Evolutionary conservation across 352 stramenopile species (phyloP).

Genomic region (Globisporangium splendens): DNA sequence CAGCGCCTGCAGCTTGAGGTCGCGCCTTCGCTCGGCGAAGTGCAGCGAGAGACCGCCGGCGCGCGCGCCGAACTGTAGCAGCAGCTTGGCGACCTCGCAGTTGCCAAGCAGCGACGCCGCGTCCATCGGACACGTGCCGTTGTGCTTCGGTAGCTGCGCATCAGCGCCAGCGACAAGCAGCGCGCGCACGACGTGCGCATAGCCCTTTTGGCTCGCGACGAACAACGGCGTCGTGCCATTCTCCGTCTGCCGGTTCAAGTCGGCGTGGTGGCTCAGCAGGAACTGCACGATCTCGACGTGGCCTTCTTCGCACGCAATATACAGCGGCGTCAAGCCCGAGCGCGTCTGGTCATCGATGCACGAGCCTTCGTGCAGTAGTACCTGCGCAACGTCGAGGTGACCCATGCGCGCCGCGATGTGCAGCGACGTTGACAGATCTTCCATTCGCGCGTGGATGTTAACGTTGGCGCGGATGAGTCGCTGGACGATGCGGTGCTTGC

Average conservation of each 20-base stretch:
- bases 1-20: slow-evolving; percentile 53
- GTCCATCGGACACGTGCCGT: slow-evolving; percentile 72
- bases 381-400: slow-evolving; percentile 42
- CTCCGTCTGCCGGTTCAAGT: slow-evolving; percentile 38
- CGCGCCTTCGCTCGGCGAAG: slow-evolving; percentile 67
- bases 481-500: slow-evolving; percentile 59
- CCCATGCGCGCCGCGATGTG: slow-evolving; percentile 83
- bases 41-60: slow-evolving; percentile 65
- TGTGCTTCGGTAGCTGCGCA: slow-evolving; percentile 57
- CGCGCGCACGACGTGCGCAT: slow-evolving; percentile 44
- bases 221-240: slow-evolving; percentile 74
- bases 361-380: slow-evolving; percentile 51
- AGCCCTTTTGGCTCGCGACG: slow-evolving; percentile 70
- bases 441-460: slow-evolving; percentile 66
- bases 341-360: slow-evolving; percentile 69
- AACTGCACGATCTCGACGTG: slow-evolving; percentile 60
- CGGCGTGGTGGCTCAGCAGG: slow-evolving; percentile 33
- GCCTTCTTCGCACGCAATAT: slow-evolving; percentile 84
- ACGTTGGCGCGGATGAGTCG: slow-evolving; percentile 43
- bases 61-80: slow-evolving; percentile 64
- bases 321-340: slow-evolving; percentile 73
- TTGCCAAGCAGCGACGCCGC: slow-evolving; percentile 63
- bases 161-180: slow-evolving; percentile 56
- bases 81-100: slow-evolving; percentile 46
- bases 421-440: slow-evolving; percentile 72